Evolutionary conservation across 1,284 basidiomycete genomes (phyloP), one percentile per base, ranked within the genome.

Genomic region (Coniferiporia weirii): DNA sequence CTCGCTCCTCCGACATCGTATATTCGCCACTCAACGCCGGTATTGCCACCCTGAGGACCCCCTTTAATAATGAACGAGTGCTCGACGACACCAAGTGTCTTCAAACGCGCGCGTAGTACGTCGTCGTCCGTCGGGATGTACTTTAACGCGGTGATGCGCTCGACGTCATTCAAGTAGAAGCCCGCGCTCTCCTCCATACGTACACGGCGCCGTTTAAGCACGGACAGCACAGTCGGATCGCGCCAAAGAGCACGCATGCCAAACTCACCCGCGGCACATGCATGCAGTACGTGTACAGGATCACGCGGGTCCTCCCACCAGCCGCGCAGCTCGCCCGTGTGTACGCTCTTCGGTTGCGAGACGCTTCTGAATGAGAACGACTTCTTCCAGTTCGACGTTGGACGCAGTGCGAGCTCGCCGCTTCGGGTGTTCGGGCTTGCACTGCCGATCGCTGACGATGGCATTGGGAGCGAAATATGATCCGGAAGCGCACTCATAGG

Each of bases 221-320:
- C 75, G 66, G 78, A 74, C 62, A 75, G 76, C 55, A 92, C 88
- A 61, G 73, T 76, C 19, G 75, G 67, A 69, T 91, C 89, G 64
- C 76, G 75, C 89, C 89, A 92, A 46, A 92, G 76, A 62, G 85
- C 80, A 62, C 77, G 66, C 82, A 92, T 91, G 50, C 76, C 75
- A 52, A 78, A 76, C 20, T 61, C 52, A 10, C 56, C 60, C 20
- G 13, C 12, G 8, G 80, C 79, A 68, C 81, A 87, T 15, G 79
- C 77, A 66, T 84, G 76, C 27, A 92, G 73, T 51, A 80, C 70
- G 68, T 90, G 87, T 54, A 89, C 87, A 35, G 88, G 89, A 69
- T 91, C 89, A 19, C 82, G 78, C 43, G 86, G 87, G 73, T 91
- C 87, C 70, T 89, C 88, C 88, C 88, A 91, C 87, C 88, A 90